phyloP scores from a whole-genome alignment of 163 green algal species.

The Smithsoniella earleae region DNA sequence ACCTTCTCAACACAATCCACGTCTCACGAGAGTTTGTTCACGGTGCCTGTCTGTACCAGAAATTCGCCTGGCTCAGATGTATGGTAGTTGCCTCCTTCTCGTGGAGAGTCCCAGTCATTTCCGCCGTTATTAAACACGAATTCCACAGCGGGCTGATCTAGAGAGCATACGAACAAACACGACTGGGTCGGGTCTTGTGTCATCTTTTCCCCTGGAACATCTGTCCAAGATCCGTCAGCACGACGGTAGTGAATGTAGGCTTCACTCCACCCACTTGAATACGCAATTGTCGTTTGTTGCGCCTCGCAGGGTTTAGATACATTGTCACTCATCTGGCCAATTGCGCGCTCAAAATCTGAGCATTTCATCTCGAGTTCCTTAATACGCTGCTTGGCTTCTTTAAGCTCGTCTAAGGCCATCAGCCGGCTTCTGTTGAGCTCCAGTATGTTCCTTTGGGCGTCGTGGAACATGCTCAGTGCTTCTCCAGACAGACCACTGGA shows the following conservation, averaged over 20 bases:
- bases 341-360: no score
- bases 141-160: slow-evolving; percentile 31
- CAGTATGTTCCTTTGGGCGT: slow-evolving; percentile 47
- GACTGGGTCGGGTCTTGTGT: slow-evolving; percentile 31
- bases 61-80: slow-evolving; percentile 21
- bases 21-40: slow-evolving; percentile 28
- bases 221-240: slow-evolving; percentile 39
- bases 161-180: slow-evolving; percentile 19
- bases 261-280: slow-evolving; percentile 42
- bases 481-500: slow-evolving; percentile 25
- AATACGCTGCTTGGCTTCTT: slow-evolving; percentile 38
- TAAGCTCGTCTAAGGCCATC: slow-evolving; percentile 43
- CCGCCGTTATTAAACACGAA: slow-evolving; percentile 48
- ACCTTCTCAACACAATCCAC: no score
- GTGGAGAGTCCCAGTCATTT: slow-evolving; percentile 33
- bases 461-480: slow-evolving; percentile 33
- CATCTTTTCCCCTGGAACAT: slow-evolving; percentile 39
- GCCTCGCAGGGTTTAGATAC: no score
- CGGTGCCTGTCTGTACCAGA: slow-evolving; percentile 12
- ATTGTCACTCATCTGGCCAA: no score
- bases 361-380: slow-evolving; percentile 44
- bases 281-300: slow-evolving; percentile 45
- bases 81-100: background rate
- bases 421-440: slow-evolving; percentile 45
- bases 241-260: slow-evolving; percentile 43